phyloP scores from a whole-genome alignment of 108 stramenopile genomes.

The Nannochloropsis granulata region DNA sequence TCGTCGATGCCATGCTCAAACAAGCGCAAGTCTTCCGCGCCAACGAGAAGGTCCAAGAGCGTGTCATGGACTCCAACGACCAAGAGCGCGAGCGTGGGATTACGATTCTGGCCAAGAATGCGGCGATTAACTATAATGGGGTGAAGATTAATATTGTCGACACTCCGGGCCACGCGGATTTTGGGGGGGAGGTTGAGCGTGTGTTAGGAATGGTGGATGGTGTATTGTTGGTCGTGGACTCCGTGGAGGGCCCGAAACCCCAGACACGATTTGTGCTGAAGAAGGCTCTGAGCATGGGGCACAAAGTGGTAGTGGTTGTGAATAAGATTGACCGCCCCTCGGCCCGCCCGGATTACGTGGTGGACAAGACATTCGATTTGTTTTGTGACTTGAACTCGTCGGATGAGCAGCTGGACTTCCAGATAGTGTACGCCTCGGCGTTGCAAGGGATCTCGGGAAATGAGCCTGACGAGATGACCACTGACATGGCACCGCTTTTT shows the following conservation, averaged over 20 bases:
- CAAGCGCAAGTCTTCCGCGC: constrained; percentile 86
- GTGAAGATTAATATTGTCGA: constrained; percentile 95
- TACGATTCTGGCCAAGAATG: constrained; percentile 94
- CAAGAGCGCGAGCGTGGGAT: constrained; percentile 96
- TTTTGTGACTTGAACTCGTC: constrained; percentile 86
- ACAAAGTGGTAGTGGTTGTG: constrained; percentile 87
- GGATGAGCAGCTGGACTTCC: constrained; percentile 94
- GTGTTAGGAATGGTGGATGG: constrained; percentile 96
- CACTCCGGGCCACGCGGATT: constrained; percentile 96
- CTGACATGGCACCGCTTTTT: constrained; percentile 79
- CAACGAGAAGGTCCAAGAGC: constrained; percentile 63
- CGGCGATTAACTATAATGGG: constrained; percentile 76
- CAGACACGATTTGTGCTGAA: constrained; percentile 94
- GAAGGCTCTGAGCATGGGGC: constrained; percentile 80
- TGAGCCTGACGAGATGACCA: constrained; percentile 53
- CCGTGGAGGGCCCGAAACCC: constrained; percentile 93
- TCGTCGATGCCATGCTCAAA: constrained; percentile 83
- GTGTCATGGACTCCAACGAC: constrained; percentile 95
- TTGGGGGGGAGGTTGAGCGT: constrained; percentile 98
- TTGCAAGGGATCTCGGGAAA: constrained; percentile 70
- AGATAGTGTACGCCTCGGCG: constrained; percentile 81
- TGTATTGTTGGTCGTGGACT: constrained; percentile 87
- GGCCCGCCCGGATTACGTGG: constrained; percentile 88
- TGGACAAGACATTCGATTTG: constrained; percentile 94
- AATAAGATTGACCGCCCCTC: constrained; percentile 98